These are phyloP conservation scores for Gentiana dahurica DNA, from an alignment of 257 asterid genomes.

Conservation along the genomic window DNA sequence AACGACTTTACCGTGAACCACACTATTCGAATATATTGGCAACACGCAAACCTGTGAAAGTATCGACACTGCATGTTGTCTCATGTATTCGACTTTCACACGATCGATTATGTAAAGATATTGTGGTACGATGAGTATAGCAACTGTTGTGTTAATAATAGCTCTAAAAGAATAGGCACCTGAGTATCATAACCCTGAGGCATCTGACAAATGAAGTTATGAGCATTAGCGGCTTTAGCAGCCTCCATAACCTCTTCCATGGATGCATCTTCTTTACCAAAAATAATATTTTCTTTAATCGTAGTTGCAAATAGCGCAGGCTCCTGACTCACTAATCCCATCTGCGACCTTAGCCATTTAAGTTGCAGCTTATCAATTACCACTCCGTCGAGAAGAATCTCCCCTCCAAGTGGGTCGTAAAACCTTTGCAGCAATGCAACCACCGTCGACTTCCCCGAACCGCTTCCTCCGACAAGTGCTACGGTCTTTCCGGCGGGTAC, in stretches of 20 bases:
- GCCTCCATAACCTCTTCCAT: constrained; percentile 70
- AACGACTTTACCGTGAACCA: no score
- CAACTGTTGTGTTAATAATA: no score
- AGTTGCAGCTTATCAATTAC: constrained; percentile 63
- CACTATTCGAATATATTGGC: no score
- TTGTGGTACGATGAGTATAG: no score
- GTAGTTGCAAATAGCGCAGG: constrained; percentile 89
- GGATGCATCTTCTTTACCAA: constrained; percentile 83
- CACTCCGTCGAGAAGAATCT: constrained; percentile 63
- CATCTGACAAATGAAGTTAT: constrained; percentile 65
- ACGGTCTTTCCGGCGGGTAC: constrained; percentile 65
- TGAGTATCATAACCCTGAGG: constrained; percentile 91
- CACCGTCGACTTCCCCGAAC: constrained; percentile 87
- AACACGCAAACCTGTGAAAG: no score
- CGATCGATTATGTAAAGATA: no score
- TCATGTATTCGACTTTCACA: no score
- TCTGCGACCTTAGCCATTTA: constrained; percentile 90
- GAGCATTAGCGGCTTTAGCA: constrained; percentile 92
- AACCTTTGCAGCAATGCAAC: constrained; percentile 73
- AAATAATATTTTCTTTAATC: constrained; percentile 74
- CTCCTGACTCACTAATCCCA: constrained; percentile 97
- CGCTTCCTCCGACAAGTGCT: constrained; percentile 93
- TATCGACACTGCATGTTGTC: no score
- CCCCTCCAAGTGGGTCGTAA: constrained; percentile 73
- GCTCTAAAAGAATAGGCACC: constrained; percentile 21